These are phyloP conservation scores for Leishmania guyanensis DNA, from an alignment of 208 protist genomes.

Conservation along the genomic window DNA sequence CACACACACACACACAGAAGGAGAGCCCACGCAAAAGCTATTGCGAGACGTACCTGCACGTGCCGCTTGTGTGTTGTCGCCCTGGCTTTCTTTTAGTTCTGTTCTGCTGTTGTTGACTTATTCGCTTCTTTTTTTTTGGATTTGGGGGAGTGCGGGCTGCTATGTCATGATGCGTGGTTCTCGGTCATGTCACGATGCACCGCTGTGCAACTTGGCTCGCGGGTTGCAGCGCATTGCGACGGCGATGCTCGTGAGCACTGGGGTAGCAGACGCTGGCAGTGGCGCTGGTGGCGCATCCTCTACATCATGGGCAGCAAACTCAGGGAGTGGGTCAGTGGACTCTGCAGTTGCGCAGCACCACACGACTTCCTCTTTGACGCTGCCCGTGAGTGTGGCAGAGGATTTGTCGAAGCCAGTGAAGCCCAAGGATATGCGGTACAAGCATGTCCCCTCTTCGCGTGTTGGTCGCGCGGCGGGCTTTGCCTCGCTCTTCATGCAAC, in stretches of 20 bases:
- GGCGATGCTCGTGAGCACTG: conserved; percentile 30
- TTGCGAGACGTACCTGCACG: neutral
- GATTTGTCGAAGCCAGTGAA: conserved; percentile 14
- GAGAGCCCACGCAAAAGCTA: neutral
- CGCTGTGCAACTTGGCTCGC: conserved; percentile 54
- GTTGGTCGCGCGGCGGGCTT: conserved; percentile 64
- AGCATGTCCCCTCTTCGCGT: conserved; percentile 64
- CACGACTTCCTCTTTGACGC: neutral
- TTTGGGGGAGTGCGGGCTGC: no score
- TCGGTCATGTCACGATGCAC: conserved; percentile 11
- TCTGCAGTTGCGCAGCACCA: neutral
- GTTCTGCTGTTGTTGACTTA: neutral
- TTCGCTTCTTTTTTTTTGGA: no score
- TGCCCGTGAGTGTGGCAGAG: conserved; percentile 14
- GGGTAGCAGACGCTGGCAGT: neutral
- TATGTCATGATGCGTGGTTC: conserved; percentile 24
- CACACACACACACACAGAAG: neutral
- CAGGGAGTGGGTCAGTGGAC: neutral
- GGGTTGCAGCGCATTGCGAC: conserved; percentile 43
- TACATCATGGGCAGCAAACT: neutral
- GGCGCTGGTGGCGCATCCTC: neutral
- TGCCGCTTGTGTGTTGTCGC: neutral
- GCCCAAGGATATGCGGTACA: conserved; percentile 36
- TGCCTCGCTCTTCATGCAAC: conserved; percentile 64
- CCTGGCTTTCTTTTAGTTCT: neutral